These are phyloP conservation scores for Chaetomidium leptoderma DNA, from an alignment of 495 filamentous ascomycete species.

Conservation along the genomic window DNA sequence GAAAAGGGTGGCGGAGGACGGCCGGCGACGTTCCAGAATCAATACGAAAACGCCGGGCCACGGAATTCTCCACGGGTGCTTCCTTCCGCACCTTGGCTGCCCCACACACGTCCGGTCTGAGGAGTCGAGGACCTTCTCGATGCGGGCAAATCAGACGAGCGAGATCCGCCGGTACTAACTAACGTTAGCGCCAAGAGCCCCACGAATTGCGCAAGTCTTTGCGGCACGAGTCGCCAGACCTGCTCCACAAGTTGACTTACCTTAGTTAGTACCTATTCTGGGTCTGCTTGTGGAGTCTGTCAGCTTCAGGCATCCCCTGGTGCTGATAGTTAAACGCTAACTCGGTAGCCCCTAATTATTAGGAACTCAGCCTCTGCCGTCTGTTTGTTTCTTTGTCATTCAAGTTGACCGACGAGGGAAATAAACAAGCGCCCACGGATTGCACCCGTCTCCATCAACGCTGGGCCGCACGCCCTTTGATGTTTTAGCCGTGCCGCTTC, in stretches of 20 bases:
- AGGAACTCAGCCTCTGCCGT: too few species aligned
- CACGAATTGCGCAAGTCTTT: background rate
- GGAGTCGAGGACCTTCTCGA: conserved; percentile 9
- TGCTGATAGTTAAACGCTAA: too few species aligned
- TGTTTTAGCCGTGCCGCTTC: conserved; percentile 18
- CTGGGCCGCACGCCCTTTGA: background rate
- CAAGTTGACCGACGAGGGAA: too few species aligned
- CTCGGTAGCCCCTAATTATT: too few species aligned
- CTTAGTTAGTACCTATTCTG: too few species aligned
- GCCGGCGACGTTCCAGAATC: background rate
- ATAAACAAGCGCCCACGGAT: too few species aligned
- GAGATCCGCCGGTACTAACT: too few species aligned
- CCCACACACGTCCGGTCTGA: background rate
- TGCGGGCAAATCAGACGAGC: conserved; percentile 9
- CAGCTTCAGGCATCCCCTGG: background rate
- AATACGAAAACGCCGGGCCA: background rate
- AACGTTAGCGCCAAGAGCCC: background rate
- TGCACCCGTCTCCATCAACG: background rate
- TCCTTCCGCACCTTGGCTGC: background rate
- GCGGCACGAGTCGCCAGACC: background rate
- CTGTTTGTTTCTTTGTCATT: too few species aligned
- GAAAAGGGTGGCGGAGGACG: background rate
- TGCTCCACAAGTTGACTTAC: too few species aligned
- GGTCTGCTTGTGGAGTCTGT: too few species aligned
- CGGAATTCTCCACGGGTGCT: background rate